Conservation (phyloP, 345 rosid genomes). For the Aurinia saxatilis region DNA sequence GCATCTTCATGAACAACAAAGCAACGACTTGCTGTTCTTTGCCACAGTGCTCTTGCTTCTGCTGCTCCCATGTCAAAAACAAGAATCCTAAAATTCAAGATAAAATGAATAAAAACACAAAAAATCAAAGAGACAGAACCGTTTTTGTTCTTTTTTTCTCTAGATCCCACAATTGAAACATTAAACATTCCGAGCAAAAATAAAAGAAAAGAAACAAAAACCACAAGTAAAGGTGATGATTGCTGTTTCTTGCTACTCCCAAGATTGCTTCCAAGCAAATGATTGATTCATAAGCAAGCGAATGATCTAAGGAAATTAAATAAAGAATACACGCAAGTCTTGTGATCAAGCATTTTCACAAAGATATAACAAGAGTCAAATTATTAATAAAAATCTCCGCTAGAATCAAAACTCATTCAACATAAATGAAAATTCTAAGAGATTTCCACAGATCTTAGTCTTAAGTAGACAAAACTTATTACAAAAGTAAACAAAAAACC, state of each 20-base stretch:
- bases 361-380: neutral
- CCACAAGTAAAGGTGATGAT: neutral
- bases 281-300: conserved; percentile 9
- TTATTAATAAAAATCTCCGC: neutral
- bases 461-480: neutral
- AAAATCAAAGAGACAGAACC: neutral
- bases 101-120: neutral
- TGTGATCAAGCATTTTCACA: conserved; percentile 11
- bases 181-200: no score
- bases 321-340: conserved; percentile 20
- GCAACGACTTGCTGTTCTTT: conserved; percentile 78
- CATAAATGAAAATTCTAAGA: neutral
- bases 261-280: conserved; percentile 28
- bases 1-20: conserved; percentile 81
- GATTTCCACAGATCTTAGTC: conserved; percentile 3
- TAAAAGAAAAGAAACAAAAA: neutral
- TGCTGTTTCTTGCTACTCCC: neutral
- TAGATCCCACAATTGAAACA: no score
- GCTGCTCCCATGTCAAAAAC: conserved; percentile 60
- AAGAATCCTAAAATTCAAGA: neutral
- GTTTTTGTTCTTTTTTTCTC: neutral
- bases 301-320: neutral
- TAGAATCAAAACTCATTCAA: neutral
- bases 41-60: conserved; percentile 88
- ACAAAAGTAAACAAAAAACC: neutral